Conservation (phyloP, 371 early-diverging fungal species). For the Mortierella sp. region DNA sequence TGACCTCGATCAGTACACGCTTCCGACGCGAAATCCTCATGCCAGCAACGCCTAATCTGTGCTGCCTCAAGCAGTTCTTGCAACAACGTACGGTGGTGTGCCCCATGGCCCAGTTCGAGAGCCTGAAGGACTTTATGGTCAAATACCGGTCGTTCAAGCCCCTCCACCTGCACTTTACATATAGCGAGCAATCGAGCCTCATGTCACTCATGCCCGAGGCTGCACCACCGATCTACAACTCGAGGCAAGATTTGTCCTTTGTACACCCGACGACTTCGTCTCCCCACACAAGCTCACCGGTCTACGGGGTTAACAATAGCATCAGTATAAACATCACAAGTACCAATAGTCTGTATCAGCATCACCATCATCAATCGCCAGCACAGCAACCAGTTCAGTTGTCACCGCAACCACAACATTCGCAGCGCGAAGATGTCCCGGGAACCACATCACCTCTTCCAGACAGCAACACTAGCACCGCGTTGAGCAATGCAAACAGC, state of each 20-base stretch:
- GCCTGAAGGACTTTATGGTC: conserved; percentile 48
- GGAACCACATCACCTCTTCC: too few relatives aligned
- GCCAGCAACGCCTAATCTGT: conserved; percentile 33
- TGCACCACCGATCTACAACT: conserved; percentile 41
- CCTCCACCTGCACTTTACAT: conserved; percentile 46
- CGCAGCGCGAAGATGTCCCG: conserved; percentile 32
- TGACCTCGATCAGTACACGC: conserved; percentile 21
- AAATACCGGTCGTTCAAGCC: conserved; percentile 50
- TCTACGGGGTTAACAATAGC: conserved; percentile 36
- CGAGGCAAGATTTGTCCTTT: conserved; percentile 24
- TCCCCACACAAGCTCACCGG: conserved; percentile 23
- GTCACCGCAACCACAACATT: conserved; percentile 11
- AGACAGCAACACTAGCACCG: too few relatives aligned
- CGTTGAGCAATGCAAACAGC: too few relatives aligned
- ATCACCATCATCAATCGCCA: conserved; percentile 25
- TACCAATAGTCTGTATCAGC: conserved; percentile 29
- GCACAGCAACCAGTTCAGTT: conserved; percentile 1
- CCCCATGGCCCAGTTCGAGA: conserved; percentile 49
- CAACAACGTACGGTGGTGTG: conserved; percentile 33
- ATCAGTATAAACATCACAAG: conserved; percentile 41
- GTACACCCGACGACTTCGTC: conserved; percentile 32
- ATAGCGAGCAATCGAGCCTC: conserved; percentile 34
- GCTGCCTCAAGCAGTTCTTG: conserved; percentile 32
- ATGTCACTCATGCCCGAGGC: conserved; percentile 37
- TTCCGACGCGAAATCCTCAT: conserved; percentile 44